Base-by-base conservation (phyloP, 2,329 filamentous ascomycete genomes). In the Cladosporium colombiae region DNA sequence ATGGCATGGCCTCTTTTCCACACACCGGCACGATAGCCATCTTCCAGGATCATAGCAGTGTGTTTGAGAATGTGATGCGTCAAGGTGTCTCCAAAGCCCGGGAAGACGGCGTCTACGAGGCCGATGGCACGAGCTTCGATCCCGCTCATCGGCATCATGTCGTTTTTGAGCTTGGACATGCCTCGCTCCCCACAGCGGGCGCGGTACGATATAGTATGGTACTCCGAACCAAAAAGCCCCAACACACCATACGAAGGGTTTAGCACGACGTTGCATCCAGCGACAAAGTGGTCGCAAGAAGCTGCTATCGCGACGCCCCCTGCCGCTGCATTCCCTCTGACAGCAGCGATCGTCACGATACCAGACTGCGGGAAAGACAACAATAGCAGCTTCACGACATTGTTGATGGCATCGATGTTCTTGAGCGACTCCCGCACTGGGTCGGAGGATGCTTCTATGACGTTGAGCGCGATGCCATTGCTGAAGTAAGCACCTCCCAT, bases 371-470 rank as follows among this genome's bases (percentile, higher is more conserved):
- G 77, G 35, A 81, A 77, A 18, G 78, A 76, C 29, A 78, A 72
- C 5, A 81, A 70, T 0, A 81, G 68, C 55, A 76, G 74, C 58
- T 79, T 71, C 1, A 80, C 75, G 14, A 80, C 75, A 67, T 81
- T 78, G 65, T 81, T 73, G 69, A 81, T 81, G 61, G 78, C 76
- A 66, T 81, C 81, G 75, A 81, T 81, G 70, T 80, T 81, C 44
- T 74, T 70, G 78, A 78, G 81, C 8, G 79, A 80, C 68, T 81
- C 79, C 11, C 74, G 67, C 0, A 78, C 71, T 5, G 79, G 74
- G 64, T 80, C 75, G 5, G 70, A 65, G 1, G 75, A 75, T n/a
- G 78, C 75, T 70, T 81, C 79, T 68, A 81, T 81, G 55, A 80
- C 78, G 63, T 81, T 81, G 21, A 81, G 74, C 6, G 79, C 78